Conservation (phyloP, 31 red algal species). For the Asparagopsis taxiformis region DNA sequence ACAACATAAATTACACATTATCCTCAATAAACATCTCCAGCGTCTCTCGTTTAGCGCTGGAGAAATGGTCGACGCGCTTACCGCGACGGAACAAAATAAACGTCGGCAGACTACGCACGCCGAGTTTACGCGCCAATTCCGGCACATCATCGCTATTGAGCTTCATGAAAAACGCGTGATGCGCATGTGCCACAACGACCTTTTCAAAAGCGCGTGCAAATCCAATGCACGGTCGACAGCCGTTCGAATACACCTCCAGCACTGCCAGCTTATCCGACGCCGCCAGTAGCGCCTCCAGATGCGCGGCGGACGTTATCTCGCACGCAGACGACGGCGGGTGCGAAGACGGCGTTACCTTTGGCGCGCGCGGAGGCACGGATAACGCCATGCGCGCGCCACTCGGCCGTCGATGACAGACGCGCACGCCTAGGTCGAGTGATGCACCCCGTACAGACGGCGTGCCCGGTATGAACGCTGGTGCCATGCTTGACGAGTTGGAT, state of each 20-base stretch:
- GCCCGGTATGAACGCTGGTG: no score
- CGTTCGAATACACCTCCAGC: conserved; percentile 6
- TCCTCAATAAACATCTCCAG: conserved; percentile 31
- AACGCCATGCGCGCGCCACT: no score
- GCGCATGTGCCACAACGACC: background rate
- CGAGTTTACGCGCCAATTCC: conserved; percentile 26
- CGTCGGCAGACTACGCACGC: conserved; percentile 51
- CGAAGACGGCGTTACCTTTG: no score
- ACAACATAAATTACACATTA: conserved; percentile 28
- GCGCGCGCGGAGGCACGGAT: no score
- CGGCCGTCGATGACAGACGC: no score
- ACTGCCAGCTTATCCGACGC: conserved; percentile 5
- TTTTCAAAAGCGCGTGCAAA: conserved; percentile 5
- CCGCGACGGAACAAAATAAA: conserved; percentile 53
- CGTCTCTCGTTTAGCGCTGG: conserved; percentile 16
- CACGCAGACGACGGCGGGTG: background rate
- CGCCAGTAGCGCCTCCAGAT: background rate
- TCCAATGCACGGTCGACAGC: conserved; percentile 28
- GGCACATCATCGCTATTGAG: background rate
- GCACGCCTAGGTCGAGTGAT: no score
- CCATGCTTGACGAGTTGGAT: no score
- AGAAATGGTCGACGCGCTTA: conserved; percentile 61
- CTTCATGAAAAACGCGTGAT: no score
- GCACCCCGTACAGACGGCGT: no score
- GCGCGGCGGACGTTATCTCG: background rate